Percentiles rank a stretch among this genome's conserved stretches.
These are phyloP conservation scores for Scheffersomyces parashehatae DNA, from an alignment of 1,139 yeast genomes.

Conservation along the genomic window DNA sequence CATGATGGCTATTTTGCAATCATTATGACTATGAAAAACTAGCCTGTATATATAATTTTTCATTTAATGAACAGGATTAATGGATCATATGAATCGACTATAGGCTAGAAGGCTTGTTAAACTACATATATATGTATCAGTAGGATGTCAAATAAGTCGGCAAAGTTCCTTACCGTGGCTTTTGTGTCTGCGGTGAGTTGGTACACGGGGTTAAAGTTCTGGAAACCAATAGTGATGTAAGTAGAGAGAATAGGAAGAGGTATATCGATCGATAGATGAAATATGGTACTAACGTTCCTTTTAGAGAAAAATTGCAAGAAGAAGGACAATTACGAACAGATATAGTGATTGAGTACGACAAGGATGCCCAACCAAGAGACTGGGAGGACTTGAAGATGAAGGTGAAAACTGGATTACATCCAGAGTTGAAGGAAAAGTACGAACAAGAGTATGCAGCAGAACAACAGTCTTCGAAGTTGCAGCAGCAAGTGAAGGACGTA, in stretches of 20 bases:
- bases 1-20: too few species aligned
- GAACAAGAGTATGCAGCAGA: constrained; percentile 6
- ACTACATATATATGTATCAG: not conserved
- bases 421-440: constrained; percentile 7
- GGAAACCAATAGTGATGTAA: constrained; percentile 72
- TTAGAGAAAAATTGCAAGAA: constrained; percentile 62
- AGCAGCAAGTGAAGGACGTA: constrained; percentile 6
- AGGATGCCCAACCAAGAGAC: constrained; percentile 35
- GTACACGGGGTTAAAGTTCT: constrained; percentile 63
- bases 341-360: constrained; percentile 50
- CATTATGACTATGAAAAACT: too few species aligned
- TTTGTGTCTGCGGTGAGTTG: constrained; percentile 41
- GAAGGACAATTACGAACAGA: constrained; percentile 69
- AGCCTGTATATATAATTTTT: too few species aligned
- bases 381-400: constrained; percentile 40
- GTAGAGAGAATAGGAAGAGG: constrained; percentile 21
- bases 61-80: too few species aligned
- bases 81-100: too few species aligned
- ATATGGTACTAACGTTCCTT: constrained; percentile 12
- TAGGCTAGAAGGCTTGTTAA: too few species aligned
- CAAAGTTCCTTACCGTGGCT: constrained; percentile 24
- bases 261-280: not conserved
- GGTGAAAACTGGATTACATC: constrained; percentile 16
- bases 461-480: constrained; percentile 6
- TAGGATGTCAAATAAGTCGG: constrained; percentile 16